A percentile compares a stretch with the other conserved stretches of the same genome.
These are phyloP conservation scores for Colletotrichum limetticola DNA, from an alignment of 2,329 filamentous ascomycete species.

Conservation along the genomic window DNA sequence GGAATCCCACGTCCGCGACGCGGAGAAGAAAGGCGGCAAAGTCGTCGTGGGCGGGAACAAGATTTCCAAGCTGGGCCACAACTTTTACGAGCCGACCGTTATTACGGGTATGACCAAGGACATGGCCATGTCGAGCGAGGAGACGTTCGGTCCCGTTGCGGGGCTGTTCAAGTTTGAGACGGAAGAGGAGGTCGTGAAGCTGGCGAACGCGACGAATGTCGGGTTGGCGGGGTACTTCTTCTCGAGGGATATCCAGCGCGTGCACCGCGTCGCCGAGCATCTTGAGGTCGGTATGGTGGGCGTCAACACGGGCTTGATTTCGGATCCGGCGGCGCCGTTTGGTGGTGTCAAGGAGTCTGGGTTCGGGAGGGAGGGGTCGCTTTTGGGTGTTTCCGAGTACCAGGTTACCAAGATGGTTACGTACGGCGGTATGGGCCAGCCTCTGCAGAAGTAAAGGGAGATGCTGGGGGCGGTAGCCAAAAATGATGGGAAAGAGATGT, in stretches of 20 bases:
- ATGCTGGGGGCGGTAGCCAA: too few species aligned
- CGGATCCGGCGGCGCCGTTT: conserved; percentile 71
- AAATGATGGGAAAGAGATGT: not conserved
- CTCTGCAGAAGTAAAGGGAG: conserved; percentile 25
- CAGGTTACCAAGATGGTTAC: conserved; percentile 73
- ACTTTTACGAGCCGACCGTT: conserved; percentile 93
- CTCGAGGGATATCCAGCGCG: conserved; percentile 70
- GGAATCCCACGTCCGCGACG: conserved; percentile 82
- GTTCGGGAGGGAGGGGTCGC: conserved; percentile 82
- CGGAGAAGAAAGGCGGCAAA: conserved; percentile 79
- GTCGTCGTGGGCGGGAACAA: conserved; percentile 80
- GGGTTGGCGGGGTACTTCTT: conserved; percentile 97
- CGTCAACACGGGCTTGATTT: conserved; percentile 79
- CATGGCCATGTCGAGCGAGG: conserved; percentile 87
- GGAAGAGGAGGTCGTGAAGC: conserved; percentile 85
- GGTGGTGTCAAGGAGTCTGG: conserved; percentile 87
- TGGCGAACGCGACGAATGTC: conserved; percentile 86
- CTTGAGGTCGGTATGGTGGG: conserved; percentile 91
- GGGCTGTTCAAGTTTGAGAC: conserved; percentile 89
- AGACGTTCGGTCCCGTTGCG: conserved; percentile 96
- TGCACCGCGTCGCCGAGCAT: conserved; percentile 71
- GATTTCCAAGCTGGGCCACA: conserved; percentile 70
- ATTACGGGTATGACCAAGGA: conserved; percentile 86
- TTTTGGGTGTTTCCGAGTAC: conserved; percentile 83
- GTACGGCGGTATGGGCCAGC: conserved; percentile 36